phyloP scores from a whole-genome alignment of 169 alveolate genomes.

The Eimeria necatrix region DNA sequence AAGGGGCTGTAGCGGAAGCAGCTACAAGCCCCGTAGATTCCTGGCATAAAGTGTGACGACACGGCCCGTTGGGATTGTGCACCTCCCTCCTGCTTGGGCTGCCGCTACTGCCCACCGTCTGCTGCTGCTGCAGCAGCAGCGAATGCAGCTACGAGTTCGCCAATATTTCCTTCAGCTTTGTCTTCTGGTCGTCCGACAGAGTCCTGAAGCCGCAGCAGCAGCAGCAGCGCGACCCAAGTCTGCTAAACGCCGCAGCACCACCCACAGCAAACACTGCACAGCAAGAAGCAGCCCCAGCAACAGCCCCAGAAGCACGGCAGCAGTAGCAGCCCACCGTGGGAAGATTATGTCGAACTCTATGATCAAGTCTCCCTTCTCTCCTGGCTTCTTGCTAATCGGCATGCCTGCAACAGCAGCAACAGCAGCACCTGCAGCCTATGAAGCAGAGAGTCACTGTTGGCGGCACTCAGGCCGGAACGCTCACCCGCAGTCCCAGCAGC shows the following conservation, averaged over 20 bases:
- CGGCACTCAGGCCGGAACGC: background rate
- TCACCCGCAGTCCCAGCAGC: too few relatives aligned
- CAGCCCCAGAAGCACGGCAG: background rate
- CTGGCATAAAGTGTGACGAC: background rate
- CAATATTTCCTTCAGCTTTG: slow-evolving; percentile 38
- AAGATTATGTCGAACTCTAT: slow-evolving; percentile 84
- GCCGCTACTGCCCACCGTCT: too few relatives aligned
- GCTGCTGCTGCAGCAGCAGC: too few relatives aligned
- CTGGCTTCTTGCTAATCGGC: slow-evolving; percentile 85
- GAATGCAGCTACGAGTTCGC: background rate
- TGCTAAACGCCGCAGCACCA: too few relatives aligned
- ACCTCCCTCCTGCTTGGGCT: too few relatives aligned
- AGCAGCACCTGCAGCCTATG: background rate
- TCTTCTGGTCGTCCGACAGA: slow-evolving; percentile 67
- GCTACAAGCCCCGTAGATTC: background rate
- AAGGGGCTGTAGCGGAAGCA: background rate
- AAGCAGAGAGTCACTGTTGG: background rate
- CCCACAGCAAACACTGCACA: background rate
- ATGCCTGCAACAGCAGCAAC: slow-evolving; percentile 79
- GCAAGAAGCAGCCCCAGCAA: background rate
- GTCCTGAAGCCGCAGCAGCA: slow-evolving; percentile 29
- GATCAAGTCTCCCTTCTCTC: slow-evolving; percentile 85
- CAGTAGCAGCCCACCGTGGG: slow-evolving; percentile 74
- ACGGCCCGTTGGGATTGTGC: too few relatives aligned
- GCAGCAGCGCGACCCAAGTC: background rate